Evolutionary conservation across 2,329 filamentous ascomycete species (phyloP), one percentile per base, ranked within the genome.

Genomic region (Amylocarpus encephaloides): DNA sequence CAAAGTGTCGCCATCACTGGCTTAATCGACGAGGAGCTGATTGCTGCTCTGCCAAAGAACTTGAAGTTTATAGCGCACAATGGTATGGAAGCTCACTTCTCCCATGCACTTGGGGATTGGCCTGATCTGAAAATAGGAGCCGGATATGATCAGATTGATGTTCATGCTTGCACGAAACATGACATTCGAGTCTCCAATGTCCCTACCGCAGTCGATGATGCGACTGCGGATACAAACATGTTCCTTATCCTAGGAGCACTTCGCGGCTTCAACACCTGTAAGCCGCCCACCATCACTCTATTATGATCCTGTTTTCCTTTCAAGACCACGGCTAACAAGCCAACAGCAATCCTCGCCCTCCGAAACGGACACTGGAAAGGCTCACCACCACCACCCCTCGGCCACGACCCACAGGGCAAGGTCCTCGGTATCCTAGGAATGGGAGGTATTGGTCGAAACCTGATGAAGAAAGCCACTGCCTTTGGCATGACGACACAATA

Each of bases 71-170:
- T 85, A 57, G 80, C 75, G 61, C 80, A 83, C 65, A 81, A 81
- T 58, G 79, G 74, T 80, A 62, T 54, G 70, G 62, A 36, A n/a
- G 36, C 16, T 29, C 41, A 5, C 16, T 26, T 19, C 19, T 10
- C 5, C 19, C 9, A 9, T 16, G 1, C 19, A 30, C n/a, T 36
- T 11, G 22, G 12, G 12, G 12, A 11, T 33, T 2, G 2, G 43
- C 30, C 36, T 43, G 13, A 46, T 16, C 3, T 19, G 10, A 11
- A 11, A 11, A 38, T 53, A 86, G 83, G 87, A 54, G 87, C 89
- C 49, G 90, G 90, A 34, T 95, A 95, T 69, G 89, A 95, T 67
- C 85, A 90, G 66, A 75, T 94, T 55, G 83, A 91, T 66, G 74
- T 91, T 7, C 66, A 77, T 42, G 84, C 85, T 35, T 92, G 87